Evolutionary conservation across 2,329 filamentous ascomycete genomes (phyloP).

Genomic region (Trichoderma lentiforme): DNA sequence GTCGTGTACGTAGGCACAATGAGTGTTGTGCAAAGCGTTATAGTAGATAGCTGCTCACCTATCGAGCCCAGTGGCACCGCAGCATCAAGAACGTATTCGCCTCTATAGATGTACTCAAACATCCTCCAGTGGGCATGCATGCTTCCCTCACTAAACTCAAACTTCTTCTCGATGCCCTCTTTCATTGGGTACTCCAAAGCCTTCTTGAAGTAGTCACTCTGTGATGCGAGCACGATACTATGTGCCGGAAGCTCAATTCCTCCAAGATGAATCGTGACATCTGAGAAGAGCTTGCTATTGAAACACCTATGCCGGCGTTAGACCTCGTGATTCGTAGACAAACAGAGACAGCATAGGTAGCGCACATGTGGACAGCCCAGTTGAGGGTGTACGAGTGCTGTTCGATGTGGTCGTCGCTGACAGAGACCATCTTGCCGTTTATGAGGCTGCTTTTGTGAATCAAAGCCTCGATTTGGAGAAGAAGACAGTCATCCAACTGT

Average conservation of each 20-base stretch:
- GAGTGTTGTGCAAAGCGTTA: neutral
- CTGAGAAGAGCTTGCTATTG: neutral
- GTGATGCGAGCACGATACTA: neutral
- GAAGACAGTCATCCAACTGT: neutral
- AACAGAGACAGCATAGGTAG: neutral
- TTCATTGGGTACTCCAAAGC: neutral
- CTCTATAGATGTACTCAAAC: slow-evolving; percentile 19
- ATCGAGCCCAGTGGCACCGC: neutral
- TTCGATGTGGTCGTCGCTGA: neutral
- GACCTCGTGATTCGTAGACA: neutral
- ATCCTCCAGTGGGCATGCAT: slow-evolving; percentile 19
- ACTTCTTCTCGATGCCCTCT: neutral
- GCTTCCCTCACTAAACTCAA: slow-evolving; percentile 3
- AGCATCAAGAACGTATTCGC: neutral
- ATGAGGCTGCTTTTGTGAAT: neutral
- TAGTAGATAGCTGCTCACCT: neutral
- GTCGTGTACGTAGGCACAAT: neutral
- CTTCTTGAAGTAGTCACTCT: neutral
- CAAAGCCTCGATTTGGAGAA: neutral
- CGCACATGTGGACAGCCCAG: neutral
- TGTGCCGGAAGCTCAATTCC: neutral
- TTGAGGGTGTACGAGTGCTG: neutral
- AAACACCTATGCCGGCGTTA: neutral
- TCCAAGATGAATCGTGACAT: neutral
- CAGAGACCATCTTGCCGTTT: neutral